Percentiles rank a stretch among this genome's conserved stretches.
Evolutionary conservation across 2,329 filamentous ascomycete genomes (phyloP).

Genomic region (Exophiala lecanii-corni): DNA sequence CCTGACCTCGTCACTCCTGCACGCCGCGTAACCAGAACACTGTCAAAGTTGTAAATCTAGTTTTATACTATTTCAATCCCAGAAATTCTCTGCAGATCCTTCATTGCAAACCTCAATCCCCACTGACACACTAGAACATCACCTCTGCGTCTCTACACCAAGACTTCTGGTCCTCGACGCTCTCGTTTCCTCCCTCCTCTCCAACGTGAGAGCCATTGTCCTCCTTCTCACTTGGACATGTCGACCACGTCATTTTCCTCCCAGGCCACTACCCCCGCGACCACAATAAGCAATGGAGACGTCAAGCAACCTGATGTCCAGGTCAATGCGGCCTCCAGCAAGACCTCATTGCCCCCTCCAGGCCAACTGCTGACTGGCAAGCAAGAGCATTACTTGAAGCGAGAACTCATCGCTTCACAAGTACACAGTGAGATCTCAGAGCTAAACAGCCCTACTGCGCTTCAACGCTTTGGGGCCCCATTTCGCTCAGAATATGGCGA

Average conservation of each 20-base stretch:
- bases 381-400: slow-evolving; percentile 98
- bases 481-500: slow-evolving; percentile 92
- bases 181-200: not conserved
- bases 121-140: no score
- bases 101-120: no score
- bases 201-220: no score
- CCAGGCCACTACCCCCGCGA: not conserved
- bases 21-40: slow-evolving; percentile 1
- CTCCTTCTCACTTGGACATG: not conserved
- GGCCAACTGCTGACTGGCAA: slow-evolving; percentile 77
- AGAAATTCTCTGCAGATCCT: no score
- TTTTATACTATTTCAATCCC: no score
- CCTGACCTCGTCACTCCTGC: not conserved
- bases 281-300: slow-evolving; percentile 9
- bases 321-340: slow-evolving; percentile 6
- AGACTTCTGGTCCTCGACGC: no score
- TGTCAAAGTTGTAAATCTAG: no score
- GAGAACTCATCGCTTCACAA: slow-evolving; percentile 87
- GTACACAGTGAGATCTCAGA: slow-evolving; percentile 86
- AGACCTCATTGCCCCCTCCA: slow-evolving; percentile 38
- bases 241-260: not conserved
- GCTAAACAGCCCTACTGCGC: slow-evolving; percentile 87
- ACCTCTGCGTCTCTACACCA: no score
- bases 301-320: slow-evolving; percentile 10
- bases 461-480: slow-evolving; percentile 90